Evolutionary conservation across 768 basidiomycete genomes (phyloP), one percentile per base, ranked within the genome.

Genomic region (Saitozyma podzolica): DNA sequence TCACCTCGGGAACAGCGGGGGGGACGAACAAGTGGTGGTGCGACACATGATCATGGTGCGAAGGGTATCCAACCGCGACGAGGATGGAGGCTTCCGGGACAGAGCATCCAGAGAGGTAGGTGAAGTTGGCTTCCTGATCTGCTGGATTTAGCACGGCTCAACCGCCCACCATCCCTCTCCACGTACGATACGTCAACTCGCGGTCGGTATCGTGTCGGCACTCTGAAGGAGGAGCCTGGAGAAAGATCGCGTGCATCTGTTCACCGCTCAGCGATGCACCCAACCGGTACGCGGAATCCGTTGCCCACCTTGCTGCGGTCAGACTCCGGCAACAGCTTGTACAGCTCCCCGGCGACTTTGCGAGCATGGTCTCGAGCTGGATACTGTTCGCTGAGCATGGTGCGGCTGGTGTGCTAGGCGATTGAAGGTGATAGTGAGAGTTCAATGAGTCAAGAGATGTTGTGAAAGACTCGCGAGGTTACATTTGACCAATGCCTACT

Each of bases 101-200:
- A 52, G 83, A 81, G 79, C 89, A 92, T 56, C 91, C 92, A 0
- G 90, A 85, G 14, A 95, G 83, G 76, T 92, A 95, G 80, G 85
- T 88, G 76, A 95, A 95, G 80, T 95, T 95, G 70, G 88, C 88
- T 79, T 93, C 91, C 81, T 84, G 71, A 54, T 74, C 78, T 79
- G 50, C 9, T 17, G 45, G 11, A n/a, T 8, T 52, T 37, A 16
- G 54, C 40, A 9, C 14, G 19, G 19, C 9, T 41, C 29, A 54
- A 16, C 9, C 2, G 29, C 14, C 14, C 41, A 9, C 6, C 39
- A 55, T 43, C 19, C 20, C 11, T 54, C 20, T 56, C 59, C 4
- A 80, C 83, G 84, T 83, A 59, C 86, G 83, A 70, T 91, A 91
- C 5, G 82, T 75, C 49, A 91, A 80, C 80, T 92, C 90, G 40